Base-by-base conservation (phyloP, 2,329 filamentous ascomycete genomes). In the Trichoderma harzianum region DNA sequence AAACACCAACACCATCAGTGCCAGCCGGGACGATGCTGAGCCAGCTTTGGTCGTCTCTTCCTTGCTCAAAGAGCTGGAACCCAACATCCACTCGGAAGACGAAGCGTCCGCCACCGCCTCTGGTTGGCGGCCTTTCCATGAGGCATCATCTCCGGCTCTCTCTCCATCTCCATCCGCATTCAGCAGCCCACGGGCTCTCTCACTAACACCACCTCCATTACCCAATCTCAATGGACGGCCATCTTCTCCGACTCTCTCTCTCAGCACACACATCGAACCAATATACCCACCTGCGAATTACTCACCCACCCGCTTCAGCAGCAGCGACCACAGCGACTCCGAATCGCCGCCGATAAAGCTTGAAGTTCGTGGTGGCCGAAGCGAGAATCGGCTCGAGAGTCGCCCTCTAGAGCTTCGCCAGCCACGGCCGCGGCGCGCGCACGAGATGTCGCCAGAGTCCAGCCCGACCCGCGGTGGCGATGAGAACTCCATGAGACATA, bases 31-130 rank as follows among this genome's bases (percentile, higher is more conserved):
- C 71, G 75, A 84, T 51, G 86, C 85, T 32, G 88, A 87, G 8
- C 93, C 94, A 8, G 95, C 93, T 7, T 95, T 98, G 78, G 86
- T 98, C 78, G 86, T 98, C 8, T 93, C 94, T 28, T 95, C 94
- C 0, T 84, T 98, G 7, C 84, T 98, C 64, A 94, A 93, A 79
- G 95, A 98, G 80, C 93, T 98, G 1, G 94, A 97, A 73, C 88
- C 87, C 80, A 87, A 86, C 80, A 80, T 87, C 70, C 81, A 84
- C 3, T 87, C 87, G 0, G 89, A 91, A 69, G 89, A 91, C 65
- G 88, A 90, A 72, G 77, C 76, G 3, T 69, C 76, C 6, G 72
- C 73, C 28, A 62, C 76, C 32, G 74, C 75, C n/a, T 74, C 76
- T 34, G 77, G 76, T 34, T 78, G 78, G 77, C 78, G 80, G n/a